phyloP scores from a whole-genome alignment of 805 yeast species.

The Candida palmyrensis region DNA sequence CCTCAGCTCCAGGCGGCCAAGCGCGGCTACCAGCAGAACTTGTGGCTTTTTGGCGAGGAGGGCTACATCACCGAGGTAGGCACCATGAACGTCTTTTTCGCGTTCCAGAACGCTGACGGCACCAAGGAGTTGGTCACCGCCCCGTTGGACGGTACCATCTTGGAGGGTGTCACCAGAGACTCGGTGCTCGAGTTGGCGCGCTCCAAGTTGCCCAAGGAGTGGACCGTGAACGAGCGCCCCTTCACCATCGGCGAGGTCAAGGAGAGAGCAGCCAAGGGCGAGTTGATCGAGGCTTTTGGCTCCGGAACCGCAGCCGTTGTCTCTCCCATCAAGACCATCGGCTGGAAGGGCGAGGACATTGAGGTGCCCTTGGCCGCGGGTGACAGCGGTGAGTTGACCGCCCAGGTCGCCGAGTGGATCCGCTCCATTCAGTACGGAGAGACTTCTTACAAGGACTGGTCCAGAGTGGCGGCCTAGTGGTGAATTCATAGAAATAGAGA shows the following conservation, averaged over 20 bases:
- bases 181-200: constrained; percentile 76
- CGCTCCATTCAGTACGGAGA: constrained; percentile 87
- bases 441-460: constrained; percentile 57
- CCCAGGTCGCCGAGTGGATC: constrained; percentile 78
- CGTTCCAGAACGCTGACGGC: constrained; percentile 74
- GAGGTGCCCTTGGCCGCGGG: constrained; percentile 77
- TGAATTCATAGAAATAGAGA: too few relatives aligned
- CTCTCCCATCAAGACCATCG: constrained; percentile 85
- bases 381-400: constrained; percentile 78
- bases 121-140: constrained; percentile 92
- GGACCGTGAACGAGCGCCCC: constrained; percentile 82
- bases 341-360: constrained; percentile 70
- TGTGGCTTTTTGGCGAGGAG: constrained; percentile 94
- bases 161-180: constrained; percentile 95
- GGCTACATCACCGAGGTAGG: constrained; percentile 90
- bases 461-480: constrained; percentile 28
- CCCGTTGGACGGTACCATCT: constrained; percentile 94
- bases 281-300: constrained; percentile 91
- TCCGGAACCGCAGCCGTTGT: constrained; percentile 98
- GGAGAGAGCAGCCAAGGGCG: constrained; percentile 73
- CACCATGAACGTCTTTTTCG: constrained; percentile 93
- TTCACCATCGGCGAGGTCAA: constrained; percentile 76
- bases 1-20: constrained; percentile 89
- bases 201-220: constrained; percentile 68
- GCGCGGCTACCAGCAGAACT: constrained; percentile 91